Conservation (phyloP, 2,329 filamentous ascomycete genomes). For the Aspergillus brasiliensis region DNA sequence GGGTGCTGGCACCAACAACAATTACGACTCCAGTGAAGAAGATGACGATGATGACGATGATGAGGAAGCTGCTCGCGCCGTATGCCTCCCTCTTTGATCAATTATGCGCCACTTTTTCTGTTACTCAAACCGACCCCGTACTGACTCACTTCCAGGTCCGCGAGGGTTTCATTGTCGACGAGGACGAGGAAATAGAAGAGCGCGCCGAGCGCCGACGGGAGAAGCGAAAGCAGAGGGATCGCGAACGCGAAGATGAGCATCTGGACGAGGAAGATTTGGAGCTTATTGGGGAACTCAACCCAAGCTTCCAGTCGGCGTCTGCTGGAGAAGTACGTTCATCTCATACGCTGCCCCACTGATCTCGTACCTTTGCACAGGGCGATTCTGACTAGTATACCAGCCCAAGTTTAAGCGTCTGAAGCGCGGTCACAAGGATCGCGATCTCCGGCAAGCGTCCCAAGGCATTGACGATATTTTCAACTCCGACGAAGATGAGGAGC, state of each 20-base stretch:
- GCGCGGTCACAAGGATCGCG: slow-evolving; percentile 75
- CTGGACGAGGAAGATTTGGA: slow-evolving; percentile 96
- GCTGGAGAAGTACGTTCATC: slow-evolving; percentile 67
- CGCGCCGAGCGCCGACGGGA: slow-evolving; percentile 63
- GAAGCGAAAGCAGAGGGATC: slow-evolving; percentile 78
- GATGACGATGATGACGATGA: slow-evolving; percentile 92
- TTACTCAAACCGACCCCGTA: not conserved
- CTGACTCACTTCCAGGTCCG: slow-evolving; percentile 63
- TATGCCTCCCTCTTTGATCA: slow-evolving; percentile 43
- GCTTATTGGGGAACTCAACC: slow-evolving; percentile 81
- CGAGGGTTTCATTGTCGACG: slow-evolving; percentile 94
- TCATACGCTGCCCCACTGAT: not conserved
- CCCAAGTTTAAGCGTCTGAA: slow-evolving; percentile 96
- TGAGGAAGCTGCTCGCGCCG: slow-evolving; percentile 77
- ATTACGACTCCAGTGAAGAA: slow-evolving; percentile 86
- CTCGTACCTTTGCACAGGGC: not conserved
- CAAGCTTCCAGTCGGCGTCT: slow-evolving; percentile 67
- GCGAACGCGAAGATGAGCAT: slow-evolving; percentile 77
- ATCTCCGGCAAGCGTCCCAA: slow-evolving; percentile 60
- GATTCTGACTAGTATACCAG: slow-evolving; percentile 46
- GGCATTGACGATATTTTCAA: slow-evolving; percentile 93
- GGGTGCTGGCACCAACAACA: slow-evolving; percentile 43
- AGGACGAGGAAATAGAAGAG: slow-evolving; percentile 78
- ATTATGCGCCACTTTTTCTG: not conserved
- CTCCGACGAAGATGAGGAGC: slow-evolving; percentile 82